A percentile compares a stretch with the other conserved stretches of the same genome.
Conservation (phyloP, 441 rosid species). For the Croton laevigatus region DNA sequence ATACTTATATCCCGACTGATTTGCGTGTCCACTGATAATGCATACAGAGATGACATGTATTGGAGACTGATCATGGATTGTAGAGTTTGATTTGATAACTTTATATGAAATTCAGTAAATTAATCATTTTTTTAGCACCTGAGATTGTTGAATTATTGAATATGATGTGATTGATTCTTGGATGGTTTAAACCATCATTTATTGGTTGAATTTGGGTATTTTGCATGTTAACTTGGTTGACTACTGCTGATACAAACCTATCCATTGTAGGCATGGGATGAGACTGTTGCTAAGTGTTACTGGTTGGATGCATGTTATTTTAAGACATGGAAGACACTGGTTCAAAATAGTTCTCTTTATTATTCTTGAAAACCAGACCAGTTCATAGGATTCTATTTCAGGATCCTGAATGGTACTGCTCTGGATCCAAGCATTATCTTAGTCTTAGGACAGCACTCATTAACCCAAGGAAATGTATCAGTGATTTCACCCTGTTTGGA, state of each 20-base stretch:
- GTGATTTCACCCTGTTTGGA: slow-evolving; percentile 2
- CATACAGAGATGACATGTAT: background rate
- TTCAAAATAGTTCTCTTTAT: background rate
- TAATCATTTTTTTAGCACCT: background rate
- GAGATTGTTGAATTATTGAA: background rate
- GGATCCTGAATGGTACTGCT: background rate
- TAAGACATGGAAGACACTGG: too few species aligned
- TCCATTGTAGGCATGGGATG: background rate
- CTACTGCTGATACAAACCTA: background rate
- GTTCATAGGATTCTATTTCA: slow-evolving; percentile 17
- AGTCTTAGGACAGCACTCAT: background rate
- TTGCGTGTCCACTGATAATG: background rate
- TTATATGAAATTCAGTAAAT: background rate
- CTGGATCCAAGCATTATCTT: background rate
- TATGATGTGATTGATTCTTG: background rate
- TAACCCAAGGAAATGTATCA: background rate
- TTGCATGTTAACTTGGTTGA: background rate
- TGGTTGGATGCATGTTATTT: background rate
- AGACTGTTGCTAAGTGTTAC: background rate
- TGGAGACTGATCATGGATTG: background rate
- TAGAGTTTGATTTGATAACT: background rate
- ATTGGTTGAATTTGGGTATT: background rate
- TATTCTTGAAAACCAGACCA: background rate
- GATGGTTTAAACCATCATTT: background rate
- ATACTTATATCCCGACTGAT: background rate